Evolutionary conservation across 192 early-diverging fungal species (phyloP).

Genomic region (Hyaloraphidium curvatum): DNA sequence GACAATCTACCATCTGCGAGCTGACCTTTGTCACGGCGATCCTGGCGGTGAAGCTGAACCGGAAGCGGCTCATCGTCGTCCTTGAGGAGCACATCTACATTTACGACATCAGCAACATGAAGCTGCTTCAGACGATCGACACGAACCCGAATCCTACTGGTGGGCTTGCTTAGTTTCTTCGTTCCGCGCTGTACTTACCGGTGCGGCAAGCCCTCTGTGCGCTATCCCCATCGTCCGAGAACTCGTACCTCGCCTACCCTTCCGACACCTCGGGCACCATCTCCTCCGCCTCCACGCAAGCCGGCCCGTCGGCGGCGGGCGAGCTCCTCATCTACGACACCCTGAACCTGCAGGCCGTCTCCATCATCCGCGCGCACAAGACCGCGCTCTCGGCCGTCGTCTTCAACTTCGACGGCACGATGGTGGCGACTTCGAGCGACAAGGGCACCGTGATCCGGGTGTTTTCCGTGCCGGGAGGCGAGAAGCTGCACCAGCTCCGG

Average conservation of each 20-base stretch:
- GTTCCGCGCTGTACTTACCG: background rate
- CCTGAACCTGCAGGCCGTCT: slow-evolving; percentile 65
- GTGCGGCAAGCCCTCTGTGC: slow-evolving; percentile 51
- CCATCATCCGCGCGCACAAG: slow-evolving; percentile 92
- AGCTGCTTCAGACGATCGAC: slow-evolving; percentile 85
- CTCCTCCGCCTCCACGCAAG: slow-evolving; percentile 22
- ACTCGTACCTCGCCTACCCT: slow-evolving; percentile 89
- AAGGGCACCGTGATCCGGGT: slow-evolving; percentile 98
- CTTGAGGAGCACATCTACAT: slow-evolving; percentile 92
- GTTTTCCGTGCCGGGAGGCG: slow-evolving; percentile 51
- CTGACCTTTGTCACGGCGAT: slow-evolving; percentile 84
- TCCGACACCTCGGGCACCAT: slow-evolving; percentile 27
- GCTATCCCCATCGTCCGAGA: slow-evolving; percentile 79
- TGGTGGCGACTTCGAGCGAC: slow-evolving; percentile 87
- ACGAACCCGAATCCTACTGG: slow-evolving; percentile 80
- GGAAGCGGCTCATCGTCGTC: slow-evolving; percentile 77
- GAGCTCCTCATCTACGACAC: slow-evolving; percentile 90
- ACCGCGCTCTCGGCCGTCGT: slow-evolving; percentile 63
- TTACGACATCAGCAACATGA: slow-evolving; percentile 98
- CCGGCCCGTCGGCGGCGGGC: slow-evolving; percentile 14
- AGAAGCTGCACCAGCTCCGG: slow-evolving; percentile 82
- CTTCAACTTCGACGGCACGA: slow-evolving; percentile 78
- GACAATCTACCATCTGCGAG: slow-evolving; percentile 94
- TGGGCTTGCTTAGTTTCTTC: slow-evolving; percentile 11
- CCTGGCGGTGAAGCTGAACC: slow-evolving; percentile 86